Evolutionary conservation across 1,139 yeast species (phyloP).

Genomic region (Blastobotrys persicus): DNA sequence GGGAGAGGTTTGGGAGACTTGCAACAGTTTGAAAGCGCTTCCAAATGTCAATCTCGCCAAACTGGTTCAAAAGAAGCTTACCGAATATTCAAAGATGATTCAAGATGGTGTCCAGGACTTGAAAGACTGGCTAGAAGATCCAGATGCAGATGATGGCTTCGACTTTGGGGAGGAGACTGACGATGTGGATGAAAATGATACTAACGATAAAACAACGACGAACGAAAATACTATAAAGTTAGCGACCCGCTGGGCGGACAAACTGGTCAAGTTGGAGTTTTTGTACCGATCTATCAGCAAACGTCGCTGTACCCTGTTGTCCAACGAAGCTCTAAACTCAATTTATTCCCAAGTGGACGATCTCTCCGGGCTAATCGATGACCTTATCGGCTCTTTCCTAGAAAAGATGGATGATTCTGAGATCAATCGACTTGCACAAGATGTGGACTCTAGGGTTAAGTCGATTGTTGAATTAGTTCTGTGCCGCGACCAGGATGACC

Average conservation of each 20-base stretch:
- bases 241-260: constrained; percentile 17
- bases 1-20: constrained; percentile 47
- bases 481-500: constrained; percentile 15
- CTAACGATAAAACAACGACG: constrained; percentile 22
- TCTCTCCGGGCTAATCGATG: constrained; percentile 19
- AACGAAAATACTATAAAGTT: constrained; percentile 28
- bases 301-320: constrained; percentile 14
- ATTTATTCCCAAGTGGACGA: constrained; percentile 10
- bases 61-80: constrained; percentile 40
- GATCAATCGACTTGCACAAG: not conserved
- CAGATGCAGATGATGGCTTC: constrained; percentile 23
- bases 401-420: constrained; percentile 13
- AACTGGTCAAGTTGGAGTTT: constrained; percentile 16
- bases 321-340: constrained; percentile 7
- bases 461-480: constrained; percentile 10
- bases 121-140: constrained; percentile 48
- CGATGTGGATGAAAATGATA: constrained; percentile 22
- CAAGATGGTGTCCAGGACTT: constrained; percentile 52
- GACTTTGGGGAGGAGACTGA: constrained; percentile 38
- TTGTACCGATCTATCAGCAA: constrained; percentile 17
- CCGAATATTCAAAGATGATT: constrained; percentile 40
- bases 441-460: constrained; percentile 3
- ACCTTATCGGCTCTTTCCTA: constrained; percentile 17
- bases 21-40: constrained; percentile 40
- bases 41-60: constrained; percentile 42